A percentile compares a stretch with the other conserved stretches of the same genome.
phyloP scores from a whole-genome alignment of 352 stramenopile genomes.

The Phytophthora pini region DNA sequence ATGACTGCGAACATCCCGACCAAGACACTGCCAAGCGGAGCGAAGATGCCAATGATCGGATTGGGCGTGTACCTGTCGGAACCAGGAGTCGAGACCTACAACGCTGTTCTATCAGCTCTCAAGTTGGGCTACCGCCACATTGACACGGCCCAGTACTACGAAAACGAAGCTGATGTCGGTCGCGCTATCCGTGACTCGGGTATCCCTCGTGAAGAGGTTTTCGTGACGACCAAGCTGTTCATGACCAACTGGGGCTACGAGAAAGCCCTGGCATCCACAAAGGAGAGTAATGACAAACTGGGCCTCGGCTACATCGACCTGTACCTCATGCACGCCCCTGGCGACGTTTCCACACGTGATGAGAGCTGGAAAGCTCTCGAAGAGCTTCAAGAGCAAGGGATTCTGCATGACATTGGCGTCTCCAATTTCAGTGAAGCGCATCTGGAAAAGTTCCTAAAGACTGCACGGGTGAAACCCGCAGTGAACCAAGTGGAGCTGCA shows the following conservation, averaged over 20 bases:
- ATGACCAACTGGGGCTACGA: slow-evolving; percentile 70
- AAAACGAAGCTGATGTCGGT: slow-evolving; percentile 90
- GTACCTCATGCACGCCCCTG: slow-evolving; percentile 76
- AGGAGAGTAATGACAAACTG: slow-evolving; percentile 60
- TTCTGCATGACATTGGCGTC: slow-evolving; percentile 87
- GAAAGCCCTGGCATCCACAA: slow-evolving; percentile 53
- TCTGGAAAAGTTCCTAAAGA: slow-evolving; percentile 75
- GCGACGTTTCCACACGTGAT: slow-evolving; percentile 39
- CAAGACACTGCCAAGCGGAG: slow-evolving; percentile 54
- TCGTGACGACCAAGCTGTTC: slow-evolving; percentile 87
- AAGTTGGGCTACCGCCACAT: slow-evolving; percentile 90
- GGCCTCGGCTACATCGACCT: slow-evolving; percentile 85
- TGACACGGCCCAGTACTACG: slow-evolving; percentile 88
- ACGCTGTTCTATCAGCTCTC: slow-evolving; percentile 60
- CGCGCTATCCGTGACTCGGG: slow-evolving; percentile 72
- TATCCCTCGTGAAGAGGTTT: slow-evolving; percentile 74
- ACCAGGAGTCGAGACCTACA: slow-evolving; percentile 57
- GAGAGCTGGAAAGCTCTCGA: slow-evolving; percentile 66
- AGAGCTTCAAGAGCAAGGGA: slow-evolving; percentile 53
- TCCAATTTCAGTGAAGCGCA: slow-evolving; percentile 91
- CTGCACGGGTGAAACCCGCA: slow-evolving; percentile 58
- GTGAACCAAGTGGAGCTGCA: slow-evolving; percentile 89
- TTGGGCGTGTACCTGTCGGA: slow-evolving; percentile 63
- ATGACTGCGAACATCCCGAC: slow-evolving; percentile 31
- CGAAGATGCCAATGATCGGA: slow-evolving; percentile 53